Conservation (phyloP, 371 early-diverging fungal genomes). For the Mucor mucedo region DNA sequence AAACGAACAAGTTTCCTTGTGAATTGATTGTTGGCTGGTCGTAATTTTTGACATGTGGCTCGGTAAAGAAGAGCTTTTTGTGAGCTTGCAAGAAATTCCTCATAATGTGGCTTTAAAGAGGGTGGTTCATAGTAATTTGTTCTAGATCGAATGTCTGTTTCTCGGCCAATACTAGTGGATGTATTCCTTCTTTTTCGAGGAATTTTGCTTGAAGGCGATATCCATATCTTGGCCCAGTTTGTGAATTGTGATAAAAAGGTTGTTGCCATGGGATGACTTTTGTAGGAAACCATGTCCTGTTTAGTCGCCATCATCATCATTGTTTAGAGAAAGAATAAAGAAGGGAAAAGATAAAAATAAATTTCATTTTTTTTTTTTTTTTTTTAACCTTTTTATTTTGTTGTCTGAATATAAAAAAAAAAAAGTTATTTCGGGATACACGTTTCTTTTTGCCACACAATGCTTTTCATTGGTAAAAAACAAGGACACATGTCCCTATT, state of each 20-base stretch:
- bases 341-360: constrained; percentile 1
- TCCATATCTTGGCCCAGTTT: constrained; percentile 29
- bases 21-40: constrained; percentile 4
- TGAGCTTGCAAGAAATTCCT: not conserved
- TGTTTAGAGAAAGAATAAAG: not conserved
- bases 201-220: constrained; percentile 12
- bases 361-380: constrained; percentile 8
- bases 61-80: constrained; percentile 12
- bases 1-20: constrained; percentile 3
- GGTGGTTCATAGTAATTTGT: constrained; percentile 16
- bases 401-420: constrained; percentile 7
- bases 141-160: constrained; percentile 21
- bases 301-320: not conserved
- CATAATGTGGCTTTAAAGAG: not conserved
- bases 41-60: constrained; percentile 23
- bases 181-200: constrained; percentile 73
- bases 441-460: constrained; percentile 12
- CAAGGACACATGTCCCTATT: no score
- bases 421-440: constrained; percentile 14
- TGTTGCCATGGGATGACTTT: constrained; percentile 7
- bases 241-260: constrained; percentile 17
- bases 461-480: not conserved
- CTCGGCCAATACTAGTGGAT: constrained; percentile 63
- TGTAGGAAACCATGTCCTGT: constrained; percentile 4
- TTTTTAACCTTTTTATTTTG: not conserved